Evolutionary conservation across 1,284 basidiomycete genomes (phyloP).

Genomic region (Veloboletus limbatus): DNA sequence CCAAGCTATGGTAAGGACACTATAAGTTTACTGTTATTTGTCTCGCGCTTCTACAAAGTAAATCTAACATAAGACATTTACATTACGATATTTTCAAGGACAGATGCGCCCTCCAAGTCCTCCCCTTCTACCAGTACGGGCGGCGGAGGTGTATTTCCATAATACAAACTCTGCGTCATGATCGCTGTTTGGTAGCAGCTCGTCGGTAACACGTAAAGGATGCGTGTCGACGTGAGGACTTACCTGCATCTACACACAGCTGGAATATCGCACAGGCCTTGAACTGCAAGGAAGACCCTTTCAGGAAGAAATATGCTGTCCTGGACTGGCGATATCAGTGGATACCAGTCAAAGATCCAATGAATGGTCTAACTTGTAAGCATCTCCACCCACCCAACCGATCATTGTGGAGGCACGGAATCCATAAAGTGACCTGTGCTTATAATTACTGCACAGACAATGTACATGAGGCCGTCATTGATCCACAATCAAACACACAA

Average conservation of each 20-base stretch:
- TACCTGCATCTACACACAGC: constrained; percentile 71
- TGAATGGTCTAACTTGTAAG: constrained; percentile 63
- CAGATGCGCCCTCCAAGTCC: constrained; percentile 70
- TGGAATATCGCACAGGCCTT: constrained; percentile 80
- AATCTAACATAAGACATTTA: neutral
- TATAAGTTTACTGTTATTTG: constrained; percentile 34
- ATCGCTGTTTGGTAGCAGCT: constrained; percentile 45
- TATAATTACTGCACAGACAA: constrained; percentile 56
- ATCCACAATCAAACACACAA: constrained; percentile 22
- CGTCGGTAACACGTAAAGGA: constrained; percentile 13
- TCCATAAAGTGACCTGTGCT: constrained; percentile 75
- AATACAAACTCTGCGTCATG: constrained; percentile 64
- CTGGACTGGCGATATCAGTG: constrained; percentile 38
- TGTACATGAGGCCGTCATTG: constrained; percentile 17
- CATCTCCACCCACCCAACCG: constrained; percentile 80
- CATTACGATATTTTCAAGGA: no score
- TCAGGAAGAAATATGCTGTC: constrained; percentile 75
- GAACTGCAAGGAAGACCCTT: constrained; percentile 71
- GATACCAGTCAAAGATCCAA: constrained; percentile 10
- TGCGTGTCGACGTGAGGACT: constrained; percentile 29
- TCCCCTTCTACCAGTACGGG: constrained; percentile 53
- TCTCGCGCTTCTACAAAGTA: constrained; percentile 16
- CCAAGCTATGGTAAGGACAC: constrained; percentile 16
- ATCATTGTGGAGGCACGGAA: constrained; percentile 79
- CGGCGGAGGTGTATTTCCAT: constrained; percentile 62